Conservation (phyloP, 2,329 filamentous ascomycete species). For the Capronia epimyces region DNA sequence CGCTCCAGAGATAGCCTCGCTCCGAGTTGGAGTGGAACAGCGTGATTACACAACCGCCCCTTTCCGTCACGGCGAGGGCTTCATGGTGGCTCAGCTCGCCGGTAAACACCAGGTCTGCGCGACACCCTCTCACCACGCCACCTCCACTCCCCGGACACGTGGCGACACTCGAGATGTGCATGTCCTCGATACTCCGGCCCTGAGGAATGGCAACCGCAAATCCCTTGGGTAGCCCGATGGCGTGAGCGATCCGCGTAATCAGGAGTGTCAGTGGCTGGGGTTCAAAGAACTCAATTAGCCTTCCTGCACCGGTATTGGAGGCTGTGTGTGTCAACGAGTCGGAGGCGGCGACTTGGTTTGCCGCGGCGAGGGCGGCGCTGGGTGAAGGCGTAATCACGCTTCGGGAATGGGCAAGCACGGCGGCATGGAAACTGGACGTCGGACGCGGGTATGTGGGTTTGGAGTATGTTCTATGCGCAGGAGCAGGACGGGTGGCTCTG, state of each 20-base stretch:
- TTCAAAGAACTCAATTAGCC: conserved; percentile 51
- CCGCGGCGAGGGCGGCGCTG: conserved; percentile 33
- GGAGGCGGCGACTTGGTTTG: conserved; percentile 28
- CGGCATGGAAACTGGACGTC: conserved; percentile 32
- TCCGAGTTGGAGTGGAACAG: conserved; percentile 94
- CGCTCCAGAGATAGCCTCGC: conserved; percentile 68
- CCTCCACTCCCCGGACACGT: conserved; percentile 88
- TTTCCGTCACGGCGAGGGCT: conserved; percentile 77
- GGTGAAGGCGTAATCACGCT: conserved; percentile 50
- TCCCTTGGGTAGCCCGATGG: conserved; percentile 62
- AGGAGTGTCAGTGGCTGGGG: conserved; percentile 53
- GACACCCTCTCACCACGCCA: conserved; percentile 50
- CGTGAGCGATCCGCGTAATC: conserved; percentile 56
- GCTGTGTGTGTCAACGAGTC: conserved; percentile 34
- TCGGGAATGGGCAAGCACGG: conserved; percentile 45
- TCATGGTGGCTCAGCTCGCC: conserved; percentile 94
- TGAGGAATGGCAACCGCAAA: conserved; percentile 62
- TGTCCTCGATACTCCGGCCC: conserved; percentile 48
- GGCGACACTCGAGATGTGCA: conserved; percentile 63
- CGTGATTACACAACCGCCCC: conserved; percentile 73
- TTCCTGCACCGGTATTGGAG: conserved; percentile 55
- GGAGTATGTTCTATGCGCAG: conserved; percentile 34
- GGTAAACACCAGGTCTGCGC: conserved; percentile 74
- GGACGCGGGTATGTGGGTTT: conserved; percentile 38
- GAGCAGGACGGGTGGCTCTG: conserved; percentile 12